Evolutionary conservation across 192 early-diverging fungal genomes (phyloP).

Genomic region (Coemansia pectinata): DNA sequence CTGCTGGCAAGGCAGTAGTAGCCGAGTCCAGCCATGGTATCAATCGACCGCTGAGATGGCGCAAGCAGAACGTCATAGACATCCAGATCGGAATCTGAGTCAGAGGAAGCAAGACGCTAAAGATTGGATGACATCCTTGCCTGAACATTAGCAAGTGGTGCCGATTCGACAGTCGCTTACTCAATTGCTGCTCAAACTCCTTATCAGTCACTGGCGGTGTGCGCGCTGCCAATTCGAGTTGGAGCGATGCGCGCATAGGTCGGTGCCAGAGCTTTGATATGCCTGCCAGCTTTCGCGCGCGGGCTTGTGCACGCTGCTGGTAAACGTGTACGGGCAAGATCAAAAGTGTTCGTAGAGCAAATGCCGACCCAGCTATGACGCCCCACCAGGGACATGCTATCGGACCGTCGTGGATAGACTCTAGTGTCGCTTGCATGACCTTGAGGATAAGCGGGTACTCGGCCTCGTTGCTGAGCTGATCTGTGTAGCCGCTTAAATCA

Average conservation of each 20-base stretch:
- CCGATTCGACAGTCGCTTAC: conserved; percentile 7
- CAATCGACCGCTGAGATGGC: conserved; percentile 31
- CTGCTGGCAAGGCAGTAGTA: neutral
- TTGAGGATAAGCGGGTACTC: conserved; percentile 17
- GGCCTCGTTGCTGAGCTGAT: conserved; percentile 5
- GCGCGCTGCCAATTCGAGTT: conserved; percentile 3
- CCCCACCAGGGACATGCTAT: conserved; percentile 39
- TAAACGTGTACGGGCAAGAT: conserved; percentile 24
- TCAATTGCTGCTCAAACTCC: conserved; percentile 10
- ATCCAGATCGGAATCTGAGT: conserved; percentile 48
- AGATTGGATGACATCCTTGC: conserved; percentile 45
- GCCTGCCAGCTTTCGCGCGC: neutral
- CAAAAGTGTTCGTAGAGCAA: conserved; percentile 16
- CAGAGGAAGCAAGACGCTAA: conserved; percentile 26
- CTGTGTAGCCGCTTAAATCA: neutral
- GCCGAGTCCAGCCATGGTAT: conserved; percentile 5
- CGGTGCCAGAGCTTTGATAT: conserved; percentile 15
- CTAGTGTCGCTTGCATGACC: conserved; percentile 22
- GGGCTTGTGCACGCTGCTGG: conserved; percentile 27
- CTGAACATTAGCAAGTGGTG: conserved; percentile 29
- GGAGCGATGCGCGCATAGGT: conserved; percentile 10
- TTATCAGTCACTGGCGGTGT: conserved; percentile 4
- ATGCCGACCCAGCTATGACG: conserved; percentile 26
- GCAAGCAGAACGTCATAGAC: conserved; percentile 28
- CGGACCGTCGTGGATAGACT: conserved; percentile 31